Evolutionary conservation across 2,329 filamentous ascomycete species (phyloP), one percentile per base, ranked within the genome.

Genomic region (Ampelomyces quisqualis): DNA sequence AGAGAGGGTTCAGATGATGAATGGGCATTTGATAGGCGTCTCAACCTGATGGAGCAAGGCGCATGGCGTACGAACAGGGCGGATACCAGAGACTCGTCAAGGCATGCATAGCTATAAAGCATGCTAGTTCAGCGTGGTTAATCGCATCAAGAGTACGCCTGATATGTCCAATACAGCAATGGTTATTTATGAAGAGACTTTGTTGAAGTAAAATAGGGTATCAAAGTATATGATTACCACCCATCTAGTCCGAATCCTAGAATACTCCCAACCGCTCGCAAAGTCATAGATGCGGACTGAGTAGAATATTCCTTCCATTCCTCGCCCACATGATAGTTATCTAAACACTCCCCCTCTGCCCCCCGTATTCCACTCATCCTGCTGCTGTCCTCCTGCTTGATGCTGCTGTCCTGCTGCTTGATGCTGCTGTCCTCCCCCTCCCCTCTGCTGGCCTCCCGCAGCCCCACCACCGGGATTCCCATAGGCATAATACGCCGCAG

Each of bases 291-390:
- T n/a, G n/a, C n/a, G n/a, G n/a, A n/a, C n/a, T n/a, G n/a, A n/a
- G n/a, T n/a, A n/a, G n/a, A n/a, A n/a, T n/a, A 30, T 21, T 22
- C 34, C 14, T 14, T 32, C 19, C n/a, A n/a, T n/a, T 38, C n/a
- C n/a, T 23, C 21, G 21, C 21, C 21, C 21, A 10, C n/a, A n/a
- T n/a, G n/a, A n/a, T n/a, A n/a, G 4, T 40, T 43, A 61, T 22
- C 61, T 45, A 27, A 57, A 65, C 4, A 57, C 56, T 3, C 54
- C 49, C n/a, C 52, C 20, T 10, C 43, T 47, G 24, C 58, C 45
- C 7, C 47, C 44, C 3, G 49, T 33, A 11, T 38, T 47, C 62
- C 62, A 65, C 29, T 61, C 57, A 33, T 59, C 54, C 24, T 58
- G 53, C 22, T 55, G 56, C 5, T 33, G 30, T 20, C 13, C 17